A percentile compares a stretch with the other conserved stretches of the same genome.
These are phyloP conservation scores for Globisporangium emineosum DNA, from an alignment of 352 stramenopile genomes.

Conservation along the genomic window DNA sequence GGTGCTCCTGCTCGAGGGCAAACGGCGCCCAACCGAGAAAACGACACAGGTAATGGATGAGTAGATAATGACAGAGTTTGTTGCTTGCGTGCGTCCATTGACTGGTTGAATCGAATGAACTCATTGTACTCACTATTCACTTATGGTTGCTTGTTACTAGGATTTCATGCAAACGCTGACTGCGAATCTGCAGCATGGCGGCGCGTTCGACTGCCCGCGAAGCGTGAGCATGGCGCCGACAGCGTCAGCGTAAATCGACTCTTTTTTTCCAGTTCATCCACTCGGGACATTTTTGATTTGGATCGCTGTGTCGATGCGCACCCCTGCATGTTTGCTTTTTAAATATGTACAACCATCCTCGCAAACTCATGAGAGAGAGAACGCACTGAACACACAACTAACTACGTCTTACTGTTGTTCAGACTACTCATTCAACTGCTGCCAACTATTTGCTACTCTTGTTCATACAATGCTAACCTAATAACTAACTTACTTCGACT, in stretches of 20 bases:
- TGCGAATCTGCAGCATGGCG: slow-evolving; percentile 69
- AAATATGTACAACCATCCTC: not conserved
- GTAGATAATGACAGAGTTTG: not conserved
- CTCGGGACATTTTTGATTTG: slow-evolving; percentile 1
- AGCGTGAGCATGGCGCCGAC: slow-evolving; percentile 18
- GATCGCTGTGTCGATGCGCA: not conserved
- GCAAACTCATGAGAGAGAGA: not conserved
- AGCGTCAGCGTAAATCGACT: not conserved
- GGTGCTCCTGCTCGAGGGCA: slow-evolving; percentile 68
- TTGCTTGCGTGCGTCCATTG: not conserved
- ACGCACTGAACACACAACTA: not conserved
- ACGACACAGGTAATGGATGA: slow-evolving; percentile 41
- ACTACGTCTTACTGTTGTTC: no score
- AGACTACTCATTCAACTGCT: no score
- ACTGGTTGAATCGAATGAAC: not conserved
- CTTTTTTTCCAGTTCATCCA: not conserved
- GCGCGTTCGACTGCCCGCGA: slow-evolving; percentile 45
- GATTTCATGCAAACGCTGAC: slow-evolving; percentile 84
- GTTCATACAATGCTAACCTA: not conserved
- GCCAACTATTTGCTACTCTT: not conserved
- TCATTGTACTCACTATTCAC: no score
- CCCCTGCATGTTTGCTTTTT: not conserved
- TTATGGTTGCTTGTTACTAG: no score
- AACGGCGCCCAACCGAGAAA: slow-evolving; percentile 67
- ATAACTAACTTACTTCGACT: not conserved